Percentiles rank a stretch among this genome's conserved stretches.
phyloP scores from a whole-genome alignment of 495 filamentous ascomycete genomes.

The Podospora fimiseda region DNA sequence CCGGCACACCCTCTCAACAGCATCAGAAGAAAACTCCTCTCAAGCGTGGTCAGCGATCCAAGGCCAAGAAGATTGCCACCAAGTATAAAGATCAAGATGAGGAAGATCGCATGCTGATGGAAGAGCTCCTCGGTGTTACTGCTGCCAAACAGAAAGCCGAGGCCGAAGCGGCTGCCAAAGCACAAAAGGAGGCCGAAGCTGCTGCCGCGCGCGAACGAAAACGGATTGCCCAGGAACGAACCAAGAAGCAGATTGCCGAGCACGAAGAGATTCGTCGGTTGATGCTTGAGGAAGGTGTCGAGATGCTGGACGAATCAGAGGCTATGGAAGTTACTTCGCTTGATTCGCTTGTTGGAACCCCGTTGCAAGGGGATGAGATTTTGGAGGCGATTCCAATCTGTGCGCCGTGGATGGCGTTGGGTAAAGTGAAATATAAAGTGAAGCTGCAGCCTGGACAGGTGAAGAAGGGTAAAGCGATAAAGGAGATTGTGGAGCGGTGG shows the following conservation, averaged over 20 bases:
- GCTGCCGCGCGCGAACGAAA: conserved; percentile 64
- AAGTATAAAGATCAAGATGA: conserved; percentile 97
- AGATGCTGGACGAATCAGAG: conserved; percentile 43
- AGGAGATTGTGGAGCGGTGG: conserved; percentile 79
- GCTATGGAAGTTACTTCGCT: conserved; percentile 57
- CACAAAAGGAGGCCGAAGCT: conserved; percentile 50
- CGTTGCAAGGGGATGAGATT: conserved; percentile 79
- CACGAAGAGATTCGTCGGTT: conserved; percentile 59
- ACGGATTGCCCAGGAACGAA: conserved; percentile 68
- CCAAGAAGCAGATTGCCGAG: conserved; percentile 52
- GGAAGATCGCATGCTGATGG: conserved; percentile 77
- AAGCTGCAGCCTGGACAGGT: conserved; percentile 85
- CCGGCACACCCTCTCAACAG: conserved; percentile 1
- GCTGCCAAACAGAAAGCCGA: conserved; percentile 48
- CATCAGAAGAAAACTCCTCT: conserved; percentile 29
- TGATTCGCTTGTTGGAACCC: conserved; percentile 69
- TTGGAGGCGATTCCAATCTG: conserved; percentile 84
- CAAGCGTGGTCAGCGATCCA: conserved; percentile 75
- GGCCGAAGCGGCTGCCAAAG: conserved; percentile 47
- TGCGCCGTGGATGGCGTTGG: conserved; percentile 79
- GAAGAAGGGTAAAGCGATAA: conserved; percentile 94
- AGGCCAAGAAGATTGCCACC: conserved; percentile 76
- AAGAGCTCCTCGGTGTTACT: conserved; percentile 71
- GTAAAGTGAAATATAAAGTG: conserved; percentile 75
- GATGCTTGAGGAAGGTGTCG: conserved; percentile 45